A percentile compares a stretch with the other conserved stretches of the same genome.
Evolutionary conservation across 108 stramenopile species (phyloP).

Genomic region (Skeletonema potamos): DNA sequence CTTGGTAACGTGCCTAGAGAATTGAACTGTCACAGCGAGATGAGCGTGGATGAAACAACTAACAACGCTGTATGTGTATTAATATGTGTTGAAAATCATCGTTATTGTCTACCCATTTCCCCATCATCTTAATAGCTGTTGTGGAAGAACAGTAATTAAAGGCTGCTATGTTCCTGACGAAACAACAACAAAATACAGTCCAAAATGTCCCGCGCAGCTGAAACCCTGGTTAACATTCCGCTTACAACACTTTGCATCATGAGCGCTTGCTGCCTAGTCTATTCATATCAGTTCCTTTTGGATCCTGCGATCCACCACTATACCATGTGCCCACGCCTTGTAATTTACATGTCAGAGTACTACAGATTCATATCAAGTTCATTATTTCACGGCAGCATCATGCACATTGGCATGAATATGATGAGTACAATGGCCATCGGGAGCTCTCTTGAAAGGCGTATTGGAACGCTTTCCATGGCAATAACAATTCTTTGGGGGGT

Average conservation of each 20-base stretch:
- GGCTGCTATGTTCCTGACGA: neutral
- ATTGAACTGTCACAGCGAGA: no score
- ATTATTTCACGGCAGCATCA: conserved; percentile 80
- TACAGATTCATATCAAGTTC: conserved; percentile 77
- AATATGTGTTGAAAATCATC: no score
- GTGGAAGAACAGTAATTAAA: neutral
- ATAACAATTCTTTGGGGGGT: conserved; percentile 65
- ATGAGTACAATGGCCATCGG: conserved; percentile 72
- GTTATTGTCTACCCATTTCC: no score
- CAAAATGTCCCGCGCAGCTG: conserved; percentile 45
- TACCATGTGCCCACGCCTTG: conserved; percentile 67
- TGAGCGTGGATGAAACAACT: no score
- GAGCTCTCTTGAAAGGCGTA: conserved; percentile 56
- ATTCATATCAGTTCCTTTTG: conserved; percentile 45
- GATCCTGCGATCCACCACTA: conserved; percentile 52
- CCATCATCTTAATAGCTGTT: no score
- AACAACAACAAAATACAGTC: no score
- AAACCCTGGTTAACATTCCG: conserved; percentile 49
- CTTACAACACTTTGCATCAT: conserved; percentile 54
- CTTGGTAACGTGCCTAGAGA: no score
- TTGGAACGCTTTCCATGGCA: conserved; percentile 64
- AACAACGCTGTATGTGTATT: no score
- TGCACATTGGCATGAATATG: conserved; percentile 94
- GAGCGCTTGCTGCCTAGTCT: conserved; percentile 37
- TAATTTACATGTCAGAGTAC: conserved; percentile 59